Evolutionary conservation across 768 basidiomycete species (phyloP).

Genomic region (Boletales sp.): DNA sequence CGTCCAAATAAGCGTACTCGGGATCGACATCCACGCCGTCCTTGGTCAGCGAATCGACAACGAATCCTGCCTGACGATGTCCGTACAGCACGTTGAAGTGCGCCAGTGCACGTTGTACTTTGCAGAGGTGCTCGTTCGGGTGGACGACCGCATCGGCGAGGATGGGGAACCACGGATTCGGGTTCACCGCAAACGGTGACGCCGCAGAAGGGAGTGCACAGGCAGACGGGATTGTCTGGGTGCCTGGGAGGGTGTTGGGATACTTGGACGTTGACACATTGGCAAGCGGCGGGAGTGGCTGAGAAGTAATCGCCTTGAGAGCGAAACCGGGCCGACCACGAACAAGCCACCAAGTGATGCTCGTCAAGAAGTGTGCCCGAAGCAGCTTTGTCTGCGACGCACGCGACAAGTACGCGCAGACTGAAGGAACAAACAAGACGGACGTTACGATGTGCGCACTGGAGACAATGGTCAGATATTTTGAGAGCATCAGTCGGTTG

Average conservation of each 20-base stretch:
- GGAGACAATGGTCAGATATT: conserved; percentile 2
- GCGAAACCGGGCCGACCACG: conserved; percentile 52
- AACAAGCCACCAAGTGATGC: conserved; percentile 52
- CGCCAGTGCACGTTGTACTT: conserved; percentile 48
- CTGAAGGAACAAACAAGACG: conserved; percentile 53
- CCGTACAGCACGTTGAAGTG: conserved; percentile 48
- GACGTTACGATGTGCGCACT: conserved; percentile 75
- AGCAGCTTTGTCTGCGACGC: conserved; percentile 53
- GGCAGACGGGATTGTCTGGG: conserved; percentile 14
- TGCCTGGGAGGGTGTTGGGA: conserved; percentile 22
- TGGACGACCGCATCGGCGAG: conserved; percentile 51
- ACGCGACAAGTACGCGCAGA: conserved; percentile 51
- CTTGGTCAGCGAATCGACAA: conserved; percentile 19
- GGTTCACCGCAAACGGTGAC: conserved; percentile 34
- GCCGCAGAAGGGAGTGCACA: conserved; percentile 30
- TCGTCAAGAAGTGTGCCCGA: conserved; percentile 52
- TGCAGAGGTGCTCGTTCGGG: conserved; percentile 55
- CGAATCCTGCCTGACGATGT: conserved; percentile 33
- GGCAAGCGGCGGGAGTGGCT: conserved; percentile 21
- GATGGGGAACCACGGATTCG: conserved; percentile 60
- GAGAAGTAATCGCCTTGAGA: conserved; percentile 44
- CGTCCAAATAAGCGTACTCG: conserved; percentile 50
- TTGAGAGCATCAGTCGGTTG: background rate
- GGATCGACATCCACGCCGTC: conserved; percentile 37
- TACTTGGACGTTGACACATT: conserved; percentile 19